Evolutionary conservation across 345 rosid species (phyloP).

Genomic region (Eucalyptus pauciflora): DNA sequence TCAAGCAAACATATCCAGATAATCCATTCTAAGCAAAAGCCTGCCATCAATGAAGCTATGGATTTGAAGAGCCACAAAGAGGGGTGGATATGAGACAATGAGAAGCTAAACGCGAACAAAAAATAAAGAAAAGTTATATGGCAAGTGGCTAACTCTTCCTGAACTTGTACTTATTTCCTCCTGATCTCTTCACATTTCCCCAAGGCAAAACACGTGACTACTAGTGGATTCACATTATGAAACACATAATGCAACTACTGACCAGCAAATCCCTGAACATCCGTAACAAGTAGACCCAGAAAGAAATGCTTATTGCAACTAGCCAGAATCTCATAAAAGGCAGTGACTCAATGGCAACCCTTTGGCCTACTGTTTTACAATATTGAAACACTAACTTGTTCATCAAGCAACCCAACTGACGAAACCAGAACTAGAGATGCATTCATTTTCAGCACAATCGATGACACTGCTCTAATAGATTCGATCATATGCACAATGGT

Average conservation of each 20-base stretch:
- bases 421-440: neutral
- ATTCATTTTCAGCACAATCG: neutral
- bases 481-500: neutral
- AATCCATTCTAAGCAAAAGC: neutral
- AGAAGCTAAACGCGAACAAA: neutral
- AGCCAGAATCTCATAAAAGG: neutral
- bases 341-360: neutral
- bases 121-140: neutral
- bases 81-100: neutral
- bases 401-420: neutral
- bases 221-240: neutral
- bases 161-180: neutral
- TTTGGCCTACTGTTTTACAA: neutral
- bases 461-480: neutral
- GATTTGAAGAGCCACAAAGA: neutral
- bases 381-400: neutral
- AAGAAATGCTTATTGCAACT: neutral
- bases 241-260: neutral
- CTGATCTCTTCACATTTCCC: neutral
- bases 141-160: neutral
- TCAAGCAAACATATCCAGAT: neutral
- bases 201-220: neutral
- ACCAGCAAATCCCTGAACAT: neutral
- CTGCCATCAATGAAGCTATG: neutral
- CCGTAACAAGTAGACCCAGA: neutral